Percentiles rank a stretch among this genome's conserved stretches.
Evolutionary conservation across 202 grass and related monocot species (phyloP).

Genomic region (Setaria viridis): DNA sequence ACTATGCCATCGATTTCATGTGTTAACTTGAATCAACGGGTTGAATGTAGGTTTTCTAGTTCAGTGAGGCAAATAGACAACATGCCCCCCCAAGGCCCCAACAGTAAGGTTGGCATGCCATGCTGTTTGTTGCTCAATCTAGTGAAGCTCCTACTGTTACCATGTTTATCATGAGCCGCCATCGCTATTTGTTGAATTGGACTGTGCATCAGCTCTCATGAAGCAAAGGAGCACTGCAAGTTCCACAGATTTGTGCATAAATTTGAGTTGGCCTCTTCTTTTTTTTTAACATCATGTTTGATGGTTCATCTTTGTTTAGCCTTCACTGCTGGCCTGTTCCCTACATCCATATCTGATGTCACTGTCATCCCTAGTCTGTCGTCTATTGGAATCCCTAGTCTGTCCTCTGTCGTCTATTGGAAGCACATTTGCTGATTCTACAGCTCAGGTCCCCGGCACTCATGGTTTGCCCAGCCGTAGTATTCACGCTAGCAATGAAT

Average conservation of each 20-base stretch:
- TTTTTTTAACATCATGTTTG: not conserved
- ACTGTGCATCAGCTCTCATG: slow-evolving; percentile 17
- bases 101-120: not conserved
- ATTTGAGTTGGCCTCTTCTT: not conserved
- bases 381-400: not conserved
- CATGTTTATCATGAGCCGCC: slow-evolving; percentile 39
- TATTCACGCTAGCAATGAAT: too few species aligned
- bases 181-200: slow-evolving; percentile 4
- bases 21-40: not conserved
- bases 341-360: not conserved
- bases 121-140: slow-evolving; percentile 36
- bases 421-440: not conserved
- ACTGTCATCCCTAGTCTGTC: not conserved
- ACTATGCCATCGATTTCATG: not conserved
- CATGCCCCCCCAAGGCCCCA: not conserved
- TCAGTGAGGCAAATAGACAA: slow-evolving; percentile 10
- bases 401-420: not conserved
- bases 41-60: slow-evolving; percentile 38
- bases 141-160: slow-evolving; percentile 26
- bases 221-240: not conserved
- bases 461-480: too few species aligned
- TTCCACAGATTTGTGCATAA: slow-evolving; percentile 11
- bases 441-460: too few species aligned
- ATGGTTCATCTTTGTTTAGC: not conserved
- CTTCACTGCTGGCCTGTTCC: not conserved